Conservation (phyloP, 108 stramenopile species). For the Nitzschia palea region DNA sequence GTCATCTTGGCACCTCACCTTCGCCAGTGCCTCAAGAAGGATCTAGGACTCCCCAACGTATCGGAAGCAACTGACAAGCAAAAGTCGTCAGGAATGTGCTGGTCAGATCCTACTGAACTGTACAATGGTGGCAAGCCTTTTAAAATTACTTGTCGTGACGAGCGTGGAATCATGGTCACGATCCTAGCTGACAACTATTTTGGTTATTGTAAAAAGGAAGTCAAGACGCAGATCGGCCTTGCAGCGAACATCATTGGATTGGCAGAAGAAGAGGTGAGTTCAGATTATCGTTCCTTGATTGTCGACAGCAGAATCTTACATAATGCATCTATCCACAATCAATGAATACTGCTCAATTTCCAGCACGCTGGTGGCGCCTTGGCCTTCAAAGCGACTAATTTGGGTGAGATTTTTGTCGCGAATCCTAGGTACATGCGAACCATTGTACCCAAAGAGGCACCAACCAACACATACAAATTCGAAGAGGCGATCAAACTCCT, state of each 20-base stretch:
- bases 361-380: slow-evolving; percentile 59
- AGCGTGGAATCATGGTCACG: slow-evolving; percentile 64
- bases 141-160: slow-evolving; percentile 58
- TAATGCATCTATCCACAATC: too few relatives aligned
- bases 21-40: slow-evolving; percentile 52
- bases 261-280: slow-evolving; percentile 48
- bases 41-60: slow-evolving; percentile 47
- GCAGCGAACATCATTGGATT: slow-evolving; percentile 52
- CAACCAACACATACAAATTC: slow-evolving; percentile 37
- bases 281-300: too few relatives aligned
- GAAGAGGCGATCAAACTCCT: slow-evolving; percentile 45
- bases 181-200: slow-evolving; percentile 67
- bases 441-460: slow-evolving; percentile 16
- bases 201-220: slow-evolving; percentile 62
- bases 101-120: slow-evolving; percentile 41
- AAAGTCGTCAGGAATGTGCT: slow-evolving; percentile 57
- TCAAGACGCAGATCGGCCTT: slow-evolving; percentile 61
- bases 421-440: slow-evolving; percentile 33
- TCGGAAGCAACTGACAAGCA: slow-evolving; percentile 54
- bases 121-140: slow-evolving; percentile 59
- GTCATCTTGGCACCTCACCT: slow-evolving; percentile 55
- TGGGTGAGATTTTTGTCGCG: slow-evolving; percentile 49
- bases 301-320: too few relatives aligned
- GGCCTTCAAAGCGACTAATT: slow-evolving; percentile 50
- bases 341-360: too few relatives aligned